phyloP scores from a whole-genome alignment of 2,329 filamentous ascomycete species.

The Fusarium buxicola region DNA sequence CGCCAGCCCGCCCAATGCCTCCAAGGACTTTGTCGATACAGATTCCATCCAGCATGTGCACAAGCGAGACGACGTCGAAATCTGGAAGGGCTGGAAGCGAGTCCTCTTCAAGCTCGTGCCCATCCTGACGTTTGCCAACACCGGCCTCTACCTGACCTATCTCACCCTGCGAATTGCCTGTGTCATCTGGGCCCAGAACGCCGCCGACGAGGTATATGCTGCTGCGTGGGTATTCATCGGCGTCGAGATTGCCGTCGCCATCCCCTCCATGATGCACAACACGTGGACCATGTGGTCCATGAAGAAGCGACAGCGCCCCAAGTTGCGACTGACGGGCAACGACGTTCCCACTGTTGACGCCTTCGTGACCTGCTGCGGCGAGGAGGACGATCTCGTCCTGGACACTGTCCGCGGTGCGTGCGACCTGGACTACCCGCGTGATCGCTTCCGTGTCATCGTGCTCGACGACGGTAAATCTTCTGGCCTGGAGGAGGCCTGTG shows the following conservation, averaged over 20 bases:
- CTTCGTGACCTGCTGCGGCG: constrained; percentile 68
- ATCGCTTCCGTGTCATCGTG: constrained; percentile 65
- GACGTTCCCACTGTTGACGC: constrained; percentile 67
- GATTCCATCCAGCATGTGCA: constrained; percentile 55
- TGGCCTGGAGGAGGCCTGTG: constrained; percentile 55
- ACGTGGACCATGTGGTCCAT: constrained; percentile 68
- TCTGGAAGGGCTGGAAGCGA: constrained; percentile 59
- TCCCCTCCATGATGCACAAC: constrained; percentile 68
- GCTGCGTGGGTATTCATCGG: constrained; percentile 69
- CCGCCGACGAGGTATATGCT: constrained; percentile 54
- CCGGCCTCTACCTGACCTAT: constrained; percentile 59
- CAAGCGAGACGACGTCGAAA: constrained; percentile 57
- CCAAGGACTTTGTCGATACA: constrained; percentile 48
- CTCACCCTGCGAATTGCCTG: constrained; percentile 64
- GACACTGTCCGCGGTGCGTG: constrained; percentile 68
- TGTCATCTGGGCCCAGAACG: constrained; percentile 62
- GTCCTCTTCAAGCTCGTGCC: constrained; percentile 54
- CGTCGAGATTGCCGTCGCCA: constrained; percentile 64
- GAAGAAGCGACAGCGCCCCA: constrained; percentile 64
- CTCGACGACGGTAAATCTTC: constrained; percentile 65
- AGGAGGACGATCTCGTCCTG: constrained; percentile 66
- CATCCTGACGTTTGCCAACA: constrained; percentile 55
- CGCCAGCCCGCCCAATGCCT: constrained; percentile 40
- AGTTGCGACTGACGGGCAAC: constrained; percentile 62
- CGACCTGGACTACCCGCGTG: constrained; percentile 64